phyloP scores from a whole-genome alignment of 257 asterid species.

The Lycium ferocissimum region DNA sequence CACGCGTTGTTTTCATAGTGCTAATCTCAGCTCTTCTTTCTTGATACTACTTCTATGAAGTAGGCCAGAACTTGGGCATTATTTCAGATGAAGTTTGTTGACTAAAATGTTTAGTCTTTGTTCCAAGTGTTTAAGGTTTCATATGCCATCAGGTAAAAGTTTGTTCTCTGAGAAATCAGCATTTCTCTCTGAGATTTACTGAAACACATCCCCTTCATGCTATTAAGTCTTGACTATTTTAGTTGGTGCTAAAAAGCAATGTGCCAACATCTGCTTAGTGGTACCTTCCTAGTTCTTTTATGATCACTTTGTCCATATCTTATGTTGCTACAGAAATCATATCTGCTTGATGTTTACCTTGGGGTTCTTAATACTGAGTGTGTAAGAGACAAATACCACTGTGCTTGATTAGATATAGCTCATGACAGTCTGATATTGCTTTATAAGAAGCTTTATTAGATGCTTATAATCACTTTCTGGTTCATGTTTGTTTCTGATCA shows the following conservation, averaged over 20 bases:
- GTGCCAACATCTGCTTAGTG: not conserved
- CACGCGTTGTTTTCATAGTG: not conserved
- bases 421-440: conserved; percentile 17
- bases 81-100: conserved; percentile 22
- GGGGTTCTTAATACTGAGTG: conserved; percentile 15
- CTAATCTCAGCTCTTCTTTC: not conserved
- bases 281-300: not conserved
- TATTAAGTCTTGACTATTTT: conserved; percentile 10
- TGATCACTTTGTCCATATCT: conserved; percentile 3
- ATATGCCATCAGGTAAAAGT: not conserved
- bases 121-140: not conserved
- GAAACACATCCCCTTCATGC: conserved; percentile 17
- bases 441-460: conserved; percentile 17
- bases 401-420: not conserved
- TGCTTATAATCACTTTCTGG: not conserved
- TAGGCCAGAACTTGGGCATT: not conserved
- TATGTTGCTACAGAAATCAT: not conserved
- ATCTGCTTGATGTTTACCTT: conserved; percentile 29
- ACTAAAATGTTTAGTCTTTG: not conserved
- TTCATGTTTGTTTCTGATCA: conserved; percentile 42
- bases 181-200: conserved; percentile 11
- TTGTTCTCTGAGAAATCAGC: not conserved
- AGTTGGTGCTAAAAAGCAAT: conserved; percentile 20
- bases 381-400: conserved; percentile 24
- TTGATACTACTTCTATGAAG: conserved; percentile 10